Percentiles rank a stretch among this genome's conserved stretches.
Evolutionary conservation across 768 basidiomycete species (phyloP).

Genomic region (Boletellus ananiceps): DNA sequence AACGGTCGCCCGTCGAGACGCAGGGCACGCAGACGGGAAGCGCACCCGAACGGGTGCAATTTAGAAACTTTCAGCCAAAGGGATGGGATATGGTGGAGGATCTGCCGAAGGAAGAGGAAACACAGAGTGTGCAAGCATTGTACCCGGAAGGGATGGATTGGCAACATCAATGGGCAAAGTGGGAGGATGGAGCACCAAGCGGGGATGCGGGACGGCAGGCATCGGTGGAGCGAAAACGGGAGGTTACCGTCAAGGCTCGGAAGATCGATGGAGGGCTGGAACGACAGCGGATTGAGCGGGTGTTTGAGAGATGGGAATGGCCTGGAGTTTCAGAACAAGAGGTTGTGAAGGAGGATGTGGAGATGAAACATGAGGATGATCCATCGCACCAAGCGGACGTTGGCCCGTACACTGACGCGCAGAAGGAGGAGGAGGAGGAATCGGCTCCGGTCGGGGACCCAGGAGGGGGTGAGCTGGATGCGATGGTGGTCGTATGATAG

Average conservation of each 20-base stretch:
- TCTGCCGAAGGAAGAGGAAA: slow-evolving; percentile 40
- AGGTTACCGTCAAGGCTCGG: slow-evolving; percentile 55
- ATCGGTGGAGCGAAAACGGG: slow-evolving; percentile 41
- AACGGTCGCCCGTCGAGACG: slow-evolving; percentile 30
- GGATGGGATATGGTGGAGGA: slow-evolving; percentile 55
- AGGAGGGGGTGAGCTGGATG: slow-evolving; percentile 2
- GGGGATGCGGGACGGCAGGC: slow-evolving; percentile 32
- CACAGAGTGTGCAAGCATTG: slow-evolving; percentile 34
- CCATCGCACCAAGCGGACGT: slow-evolving; percentile 4
- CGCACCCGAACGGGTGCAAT: slow-evolving; percentile 25
- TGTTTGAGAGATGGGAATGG: slow-evolving; percentile 69
- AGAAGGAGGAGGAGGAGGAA: slow-evolving; percentile 9
- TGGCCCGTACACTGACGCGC: slow-evolving; percentile 1
- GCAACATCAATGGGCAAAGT: slow-evolving; percentile 43
- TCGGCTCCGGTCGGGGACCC: neutral
- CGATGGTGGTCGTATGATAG: slow-evolving; percentile 20
- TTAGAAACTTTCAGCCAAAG: slow-evolving; percentile 67
- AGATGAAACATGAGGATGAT: slow-evolving; percentile 28
- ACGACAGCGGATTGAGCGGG: slow-evolving; percentile 66
- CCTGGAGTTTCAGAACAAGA: slow-evolving; percentile 7
- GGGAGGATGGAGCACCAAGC: slow-evolving; percentile 22
- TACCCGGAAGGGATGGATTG: slow-evolving; percentile 41
- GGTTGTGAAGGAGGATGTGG: slow-evolving; percentile 19
- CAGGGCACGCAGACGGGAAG: slow-evolving; percentile 9
- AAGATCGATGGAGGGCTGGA: slow-evolving; percentile 55